Conservation (phyloP, 495 filamentous ascomycete species). For the Rhypophila decipiens region DNA sequence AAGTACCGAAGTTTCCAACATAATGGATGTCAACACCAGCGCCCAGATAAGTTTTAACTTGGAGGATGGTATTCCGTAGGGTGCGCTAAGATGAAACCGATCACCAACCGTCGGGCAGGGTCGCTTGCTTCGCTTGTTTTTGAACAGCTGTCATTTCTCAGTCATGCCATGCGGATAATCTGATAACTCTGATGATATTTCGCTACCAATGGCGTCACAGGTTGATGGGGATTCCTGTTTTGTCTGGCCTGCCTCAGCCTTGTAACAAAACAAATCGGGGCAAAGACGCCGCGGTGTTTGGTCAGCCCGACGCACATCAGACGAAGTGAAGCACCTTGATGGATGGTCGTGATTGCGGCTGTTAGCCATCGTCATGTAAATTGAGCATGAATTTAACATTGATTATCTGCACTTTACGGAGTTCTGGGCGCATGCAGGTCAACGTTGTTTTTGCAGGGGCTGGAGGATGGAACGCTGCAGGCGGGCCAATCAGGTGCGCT, state of each 20-base stretch:
- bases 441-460: conserved; percentile 2
- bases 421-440: conserved; percentile 1
- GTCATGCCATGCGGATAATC: background rate
- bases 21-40: too few species aligned
- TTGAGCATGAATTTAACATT: background rate
- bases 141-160: conserved; percentile 5
- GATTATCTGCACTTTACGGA: conserved; percentile 5
- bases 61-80: too few species aligned
- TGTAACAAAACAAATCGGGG: too few species aligned
- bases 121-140: background rate
- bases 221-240: background rate
- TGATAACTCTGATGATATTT: background rate
- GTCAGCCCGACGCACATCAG: background rate
- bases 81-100: too few species aligned
- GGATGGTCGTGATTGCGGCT: conserved; percentile 2
- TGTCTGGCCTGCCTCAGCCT: background rate
- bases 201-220: background rate
- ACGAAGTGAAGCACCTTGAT: background rate
- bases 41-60: too few species aligned
- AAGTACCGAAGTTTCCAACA: too few species aligned
- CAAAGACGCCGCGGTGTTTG: background rate
- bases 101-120: too few species aligned
- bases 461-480: background rate
- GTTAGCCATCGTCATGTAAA: background rate
- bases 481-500: conserved; percentile 8